Base-by-base conservation (phyloP, 768 basidiomycete species). In the Hirschioporus abietinus region DNA sequence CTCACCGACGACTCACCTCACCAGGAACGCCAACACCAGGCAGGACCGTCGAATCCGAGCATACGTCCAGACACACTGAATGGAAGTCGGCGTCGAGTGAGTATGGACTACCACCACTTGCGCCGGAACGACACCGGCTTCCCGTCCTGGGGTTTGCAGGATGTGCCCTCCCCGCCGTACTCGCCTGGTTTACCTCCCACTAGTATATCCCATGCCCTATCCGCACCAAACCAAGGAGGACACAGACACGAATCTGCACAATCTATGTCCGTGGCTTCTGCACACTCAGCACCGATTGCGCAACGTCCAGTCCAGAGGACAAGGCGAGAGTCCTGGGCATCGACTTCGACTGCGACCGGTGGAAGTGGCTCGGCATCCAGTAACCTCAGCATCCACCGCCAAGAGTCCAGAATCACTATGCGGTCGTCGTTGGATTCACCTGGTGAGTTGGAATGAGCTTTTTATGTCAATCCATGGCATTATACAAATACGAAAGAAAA, bases 1-100 rank as follows among this genome's bases (percentile, higher is more conserved):
- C 76, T 70, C 34, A 15, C 8, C 60, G 34, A 65, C 30, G 67
- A 7, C 25, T 36, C 65, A 23, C 23, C 64, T 23, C 36, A 42
- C 17, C 65, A 61, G 12, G 25, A 25, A 15, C 60, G 60, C 60
- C 60, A 34, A 61, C 60, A 9, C 12, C 30, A 12, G 60, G 17
- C 60, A 3, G 60, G 6, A 61, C 12, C 18, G 3, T 61, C 60
- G 60, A 12, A 9, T 15, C 20, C 60, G 60, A 61, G 30, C 5
- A 61, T 18, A 25, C 60, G 17, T 12, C 60, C 25, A 25, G 60
- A 34, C 24, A 25, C 60, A 24, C 4, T 61, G 15, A 61, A 61
- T 15, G 23, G 20, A 12, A 52, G 15, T 52, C 42, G 42, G 42
- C 42, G 42, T 15, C 42, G 42, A 12, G 20, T 52, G 42, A 52